phyloP scores from a whole-genome alignment of 2,329 filamentous ascomycete genomes.

The Arthroderma uncinatum region DNA sequence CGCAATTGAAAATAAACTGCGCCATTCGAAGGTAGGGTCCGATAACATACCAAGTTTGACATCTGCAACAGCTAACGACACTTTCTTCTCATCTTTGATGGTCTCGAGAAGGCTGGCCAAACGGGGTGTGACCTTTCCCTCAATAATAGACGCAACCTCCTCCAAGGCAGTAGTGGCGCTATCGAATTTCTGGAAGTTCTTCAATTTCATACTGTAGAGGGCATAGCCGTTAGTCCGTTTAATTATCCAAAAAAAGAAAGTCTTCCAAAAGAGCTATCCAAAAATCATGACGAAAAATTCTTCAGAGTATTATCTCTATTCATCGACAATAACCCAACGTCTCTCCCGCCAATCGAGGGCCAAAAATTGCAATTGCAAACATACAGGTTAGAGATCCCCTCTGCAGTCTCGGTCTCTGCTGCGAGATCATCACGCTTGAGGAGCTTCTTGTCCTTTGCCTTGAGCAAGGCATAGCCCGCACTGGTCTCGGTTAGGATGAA shows the following conservation, averaged over 20 bases:
- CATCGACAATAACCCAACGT: neutral
- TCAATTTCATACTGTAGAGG: constrained; percentile 68
- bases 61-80: constrained; percentile 85
- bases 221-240: constrained; percentile 6
- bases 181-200: constrained; percentile 96
- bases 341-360: neutral
- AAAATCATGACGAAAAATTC: neutral
- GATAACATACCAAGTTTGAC: constrained; percentile 58
- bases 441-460: constrained; percentile 97
- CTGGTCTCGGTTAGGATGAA: constrained; percentile 91
- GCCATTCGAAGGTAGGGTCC: neutral
- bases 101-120: constrained; percentile 71
- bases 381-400: constrained; percentile 78
- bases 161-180: constrained; percentile 82
- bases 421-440: constrained; percentile 75
- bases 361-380: constrained; percentile 28
- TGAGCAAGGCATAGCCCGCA: constrained; percentile 95
- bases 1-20: neutral
- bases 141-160: constrained; percentile 76
- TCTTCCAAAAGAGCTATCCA: neutral
- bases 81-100: constrained; percentile 96
- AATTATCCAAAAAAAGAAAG: neutral
- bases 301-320: neutral
- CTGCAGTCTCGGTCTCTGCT: constrained; percentile 63
- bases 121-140: constrained; percentile 89